Conservation (phyloP, 495 filamentous ascomycete genomes). For the Neurospora discreta region DNA sequence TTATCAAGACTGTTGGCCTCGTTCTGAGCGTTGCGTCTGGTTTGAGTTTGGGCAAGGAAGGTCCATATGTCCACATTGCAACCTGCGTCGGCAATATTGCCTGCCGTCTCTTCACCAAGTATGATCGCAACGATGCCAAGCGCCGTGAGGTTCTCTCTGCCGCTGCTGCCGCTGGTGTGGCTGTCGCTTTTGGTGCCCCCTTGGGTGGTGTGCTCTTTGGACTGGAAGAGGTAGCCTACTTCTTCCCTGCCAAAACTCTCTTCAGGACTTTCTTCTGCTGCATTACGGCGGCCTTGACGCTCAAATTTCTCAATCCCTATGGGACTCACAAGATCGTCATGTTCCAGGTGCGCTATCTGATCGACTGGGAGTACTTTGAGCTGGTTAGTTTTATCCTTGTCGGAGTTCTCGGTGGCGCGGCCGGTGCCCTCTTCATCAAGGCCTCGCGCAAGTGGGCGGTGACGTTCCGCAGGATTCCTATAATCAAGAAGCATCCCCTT, state of each 20-base stretch:
- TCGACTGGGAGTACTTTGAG: constrained; percentile 92
- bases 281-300: constrained; percentile 77
- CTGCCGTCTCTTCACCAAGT: constrained; percentile 86
- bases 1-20: constrained; percentile 75
- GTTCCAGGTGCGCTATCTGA: constrained; percentile 86
- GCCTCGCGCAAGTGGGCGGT: constrained; percentile 80
- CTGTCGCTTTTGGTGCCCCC: constrained; percentile 89
- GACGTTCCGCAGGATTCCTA: constrained; percentile 69
- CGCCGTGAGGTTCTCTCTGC: constrained; percentile 87
- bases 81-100: constrained; percentile 93
- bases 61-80: constrained; percentile 94
- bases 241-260: constrained; percentile 95
- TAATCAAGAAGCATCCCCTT: constrained; percentile 74
- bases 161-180: constrained; percentile 83
- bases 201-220: constrained; percentile 90
- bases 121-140: constrained; percentile 81
- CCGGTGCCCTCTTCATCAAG: constrained; percentile 93
- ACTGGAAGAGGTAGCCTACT: constrained; percentile 91
- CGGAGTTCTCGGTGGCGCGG: constrained; percentile 71
- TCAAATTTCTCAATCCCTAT: constrained; percentile 94
- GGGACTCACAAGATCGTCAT: constrained; percentile 93
- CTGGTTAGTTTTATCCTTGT: constrained; percentile 74
- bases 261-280: constrained; percentile 98
- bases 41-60: constrained; percentile 89
- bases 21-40: constrained; percentile 87